A percentile compares a stretch with the other conserved stretches of the same genome.
phyloP scores from a whole-genome alignment of 306 rosid genomes.

The Lathyrus aphaca region DNA sequence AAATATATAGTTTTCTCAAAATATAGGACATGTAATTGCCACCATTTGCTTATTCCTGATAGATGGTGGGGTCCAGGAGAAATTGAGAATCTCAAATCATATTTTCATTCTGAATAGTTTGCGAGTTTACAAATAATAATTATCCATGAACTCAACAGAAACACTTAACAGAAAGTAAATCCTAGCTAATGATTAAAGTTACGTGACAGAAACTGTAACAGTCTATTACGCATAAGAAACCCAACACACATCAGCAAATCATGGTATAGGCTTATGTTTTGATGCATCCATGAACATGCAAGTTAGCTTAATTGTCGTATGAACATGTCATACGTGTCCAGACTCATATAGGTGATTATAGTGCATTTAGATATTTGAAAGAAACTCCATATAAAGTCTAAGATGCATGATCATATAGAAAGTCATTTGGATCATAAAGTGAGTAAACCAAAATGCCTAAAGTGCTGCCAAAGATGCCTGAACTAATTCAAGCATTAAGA shows the following conservation, averaged over 20 bases:
- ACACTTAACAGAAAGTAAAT: background rate
- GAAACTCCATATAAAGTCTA: background rate
- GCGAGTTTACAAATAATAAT: background rate
- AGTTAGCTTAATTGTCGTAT: background rate
- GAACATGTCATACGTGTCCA: background rate
- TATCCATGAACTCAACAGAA: background rate
- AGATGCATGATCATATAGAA: background rate
- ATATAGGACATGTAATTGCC: background rate
- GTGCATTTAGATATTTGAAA: background rate
- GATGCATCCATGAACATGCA: conserved; percentile 15
- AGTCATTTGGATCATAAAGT: background rate
- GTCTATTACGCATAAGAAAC: background rate
- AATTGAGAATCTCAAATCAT: conserved; percentile 15
- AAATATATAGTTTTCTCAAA: conserved; percentile 16
- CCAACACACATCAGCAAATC: background rate
- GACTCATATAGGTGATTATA: background rate
- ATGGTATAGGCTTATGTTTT: conserved; percentile 3
- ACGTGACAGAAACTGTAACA: conserved; percentile 8
- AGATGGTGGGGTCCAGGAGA: background rate
- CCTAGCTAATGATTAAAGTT: background rate
- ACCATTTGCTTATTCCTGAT: conserved; percentile 16
- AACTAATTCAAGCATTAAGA: background rate
- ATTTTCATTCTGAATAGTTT: background rate
- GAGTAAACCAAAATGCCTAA: background rate
- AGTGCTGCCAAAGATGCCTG: background rate